Evolutionary conservation across 768 basidiomycete genomes (phyloP), one percentile per base, ranked within the genome.

Genomic region (Plicaturopsis crispa): DNA sequence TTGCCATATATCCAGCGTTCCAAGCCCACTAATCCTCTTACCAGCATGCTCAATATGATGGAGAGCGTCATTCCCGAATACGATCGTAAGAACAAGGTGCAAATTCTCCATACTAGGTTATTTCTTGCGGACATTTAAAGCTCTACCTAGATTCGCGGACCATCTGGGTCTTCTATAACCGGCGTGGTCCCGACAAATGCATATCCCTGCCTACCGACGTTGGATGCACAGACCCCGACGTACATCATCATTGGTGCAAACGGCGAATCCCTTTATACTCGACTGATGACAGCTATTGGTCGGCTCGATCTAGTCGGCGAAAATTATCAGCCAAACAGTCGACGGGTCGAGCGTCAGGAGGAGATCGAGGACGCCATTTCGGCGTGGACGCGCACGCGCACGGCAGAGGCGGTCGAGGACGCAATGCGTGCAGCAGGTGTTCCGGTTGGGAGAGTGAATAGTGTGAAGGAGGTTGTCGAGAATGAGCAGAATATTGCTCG

Each of bases 131-230:
- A n/a, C n/a, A n/a, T n/a, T n/a, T n/a, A n/a, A n/a, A n/a, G n/a
- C 8, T 11, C 24, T 22, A 17, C 10, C 21, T 18, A 80, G 78
- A 69, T 73, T 45, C 77, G 82, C 26, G 75, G 81, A 8, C 82
- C 81, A 2, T 84, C 82, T 6, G 81, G 81, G 16, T 83, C 81
- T 5, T 83, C 80, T 3, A 69, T 84, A 20, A 84, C 80, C 0
- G 81, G 82, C 1, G 82, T 84, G 26, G 82, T 84, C 6, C 80
- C 82, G 1, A 83, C 80, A 7, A 84, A 84, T 47, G 80, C 80
- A 4, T 82, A 81, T 51, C 80, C 80, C 3, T 83, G 80, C 57
- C 62, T 68, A 18, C 70, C 78, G 6, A 61, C 70, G 8, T 56
- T 65, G 11, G 43, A 63, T 24, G 42, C 69, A 0, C 64, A 69